Evolutionary conservation across 345 rosid genomes (phyloP), one percentile per base, ranked within the genome.

Genomic region (Pugionium cornutum): DNA sequence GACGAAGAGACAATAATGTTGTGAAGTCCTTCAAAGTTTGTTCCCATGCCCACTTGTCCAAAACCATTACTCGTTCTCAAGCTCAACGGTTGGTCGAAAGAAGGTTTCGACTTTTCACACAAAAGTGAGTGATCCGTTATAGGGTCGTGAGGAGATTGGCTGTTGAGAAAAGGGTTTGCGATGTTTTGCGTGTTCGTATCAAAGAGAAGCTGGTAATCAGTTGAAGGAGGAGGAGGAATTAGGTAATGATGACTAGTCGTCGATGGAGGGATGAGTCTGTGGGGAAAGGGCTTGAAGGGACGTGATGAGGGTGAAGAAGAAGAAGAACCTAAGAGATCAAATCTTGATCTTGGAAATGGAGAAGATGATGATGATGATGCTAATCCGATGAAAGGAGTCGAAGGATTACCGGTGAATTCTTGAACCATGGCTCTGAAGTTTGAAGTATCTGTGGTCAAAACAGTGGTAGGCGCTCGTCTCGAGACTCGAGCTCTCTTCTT

Each of bases 391-490:
- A 90, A 94, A 30, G 98, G 98, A 8, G 89, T 89, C 10, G 91
- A 83, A 37, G 96, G 98, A 58, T 87, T 89, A 28, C 97, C 98
- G 1, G 98, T 92, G 65, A 92, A 92, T 43, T 92, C 97, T 66
- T 92, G 98, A 65, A 92, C 98, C 98, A 92, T 92, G 75, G 97
- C 96, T 70, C 96, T 77, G 80, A 92, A 92, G 77, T 92, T 92
- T 30, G 84, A 56, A 34, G 97, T 92, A 77, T 92, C 97, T 62
- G 98, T 92, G 25, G 89, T 87, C 62, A 92, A 61, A 46, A 92
- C 92, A 26, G 98, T 92, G 0, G 98, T 92, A 3, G 98, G 97
- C 30, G 97, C 97, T 63, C 97, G 82, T 81, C 94, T 78, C 1
- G 98, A 87, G 43, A 94, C 97, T 68, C 98, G 75, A 9, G 97